A percentile compares a stretch with the other conserved stretches of the same genome.
Conservation (phyloP, 2,329 filamentous ascomycete genomes). For the Fusarium coicis region DNA sequence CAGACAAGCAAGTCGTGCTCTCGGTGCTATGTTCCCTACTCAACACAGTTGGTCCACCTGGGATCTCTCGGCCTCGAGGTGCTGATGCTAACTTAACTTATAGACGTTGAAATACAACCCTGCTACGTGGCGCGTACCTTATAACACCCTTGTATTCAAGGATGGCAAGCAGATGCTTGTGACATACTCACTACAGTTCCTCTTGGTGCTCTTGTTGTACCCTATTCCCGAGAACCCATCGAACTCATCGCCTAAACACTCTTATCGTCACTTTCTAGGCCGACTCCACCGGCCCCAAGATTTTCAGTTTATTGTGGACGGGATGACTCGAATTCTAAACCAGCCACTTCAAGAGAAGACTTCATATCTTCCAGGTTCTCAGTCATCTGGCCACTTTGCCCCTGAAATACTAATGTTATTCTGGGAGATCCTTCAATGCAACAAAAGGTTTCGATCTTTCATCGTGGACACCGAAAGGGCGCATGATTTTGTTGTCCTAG, state of each 20-base stretch:
- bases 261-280: constrained; percentile 91
- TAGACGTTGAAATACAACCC: constrained; percentile 96
- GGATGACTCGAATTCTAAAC: constrained; percentile 91
- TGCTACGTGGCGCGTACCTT: constrained; percentile 91
- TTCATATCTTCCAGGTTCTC: constrained; percentile 88
- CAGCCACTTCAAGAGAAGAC: constrained; percentile 90
- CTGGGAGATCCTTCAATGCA: constrained; percentile 97
- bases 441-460: constrained; percentile 95
- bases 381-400: constrained; percentile 83
- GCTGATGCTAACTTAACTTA: constrained; percentile 25
- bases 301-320: constrained; percentile 96
- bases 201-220: constrained; percentile 87
- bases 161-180: constrained; percentile 91
- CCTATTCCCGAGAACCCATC: constrained; percentile 82
- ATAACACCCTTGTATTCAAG: constrained; percentile 91
- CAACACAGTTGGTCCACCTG: constrained; percentile 76
- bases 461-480: constrained; percentile 95
- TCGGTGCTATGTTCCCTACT: constrained; percentile 91
- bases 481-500: constrained; percentile 90
- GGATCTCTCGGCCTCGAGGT: not conserved
- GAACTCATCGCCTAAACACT: constrained; percentile 80
- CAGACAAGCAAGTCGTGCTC: constrained; percentile 91
- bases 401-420: constrained; percentile 97
- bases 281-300: constrained; percentile 92
- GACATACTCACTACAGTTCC: constrained; percentile 89